Base-by-base conservation (phyloP, 441 rosid species). In the Mallotus japonicus region DNA sequence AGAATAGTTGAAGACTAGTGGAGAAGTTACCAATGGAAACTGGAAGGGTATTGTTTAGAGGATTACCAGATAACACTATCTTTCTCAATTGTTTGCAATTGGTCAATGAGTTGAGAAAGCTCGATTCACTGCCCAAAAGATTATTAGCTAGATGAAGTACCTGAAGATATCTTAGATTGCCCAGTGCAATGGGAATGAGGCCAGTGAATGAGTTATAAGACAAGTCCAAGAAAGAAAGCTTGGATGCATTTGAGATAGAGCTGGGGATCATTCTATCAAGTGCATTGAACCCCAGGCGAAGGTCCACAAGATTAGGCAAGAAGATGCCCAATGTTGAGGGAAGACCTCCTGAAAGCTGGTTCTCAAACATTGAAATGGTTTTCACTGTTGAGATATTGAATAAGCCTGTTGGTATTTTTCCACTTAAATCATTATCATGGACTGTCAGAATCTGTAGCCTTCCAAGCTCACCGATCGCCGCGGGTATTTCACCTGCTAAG, bases 11-110 rank as follows among this genome's bases (percentile, higher is more conserved):
- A 34, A 72, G 66, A 53, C 69, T 6, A 6, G 22, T 6, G 0
- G 78, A 74, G 28, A 82, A 50, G 17, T 82, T 82, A 0, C 67
- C 71, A 17, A 76, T 76, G 10, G 80, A 78, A n/a, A 34, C 5
- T 24, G 79, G 80, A 22, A 82, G 69, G 15, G 44, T 11, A 0
- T 56, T 44, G 0, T 28, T 10, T 28, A 82, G 55, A 15, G 74
- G 73, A 59, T 82, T 82, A 4, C 12, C 13, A 3, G 49, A 40
- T 6, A 78, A 11, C 1, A 2, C 50, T 12, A 82, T 0, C 12
- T 0, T 0, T 51, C 1, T 63, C 12, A 82, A 16, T 15, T 51
- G 3, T 4, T 2, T 58, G 47, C 85, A 73, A 12, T 71, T 71
- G 8, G 62, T 11, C 67, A 76, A 64, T 4, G 62, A 67, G 11